Conservation (phyloP, 257 asterid species). For the Ophiorrhiza pumila region DNA sequence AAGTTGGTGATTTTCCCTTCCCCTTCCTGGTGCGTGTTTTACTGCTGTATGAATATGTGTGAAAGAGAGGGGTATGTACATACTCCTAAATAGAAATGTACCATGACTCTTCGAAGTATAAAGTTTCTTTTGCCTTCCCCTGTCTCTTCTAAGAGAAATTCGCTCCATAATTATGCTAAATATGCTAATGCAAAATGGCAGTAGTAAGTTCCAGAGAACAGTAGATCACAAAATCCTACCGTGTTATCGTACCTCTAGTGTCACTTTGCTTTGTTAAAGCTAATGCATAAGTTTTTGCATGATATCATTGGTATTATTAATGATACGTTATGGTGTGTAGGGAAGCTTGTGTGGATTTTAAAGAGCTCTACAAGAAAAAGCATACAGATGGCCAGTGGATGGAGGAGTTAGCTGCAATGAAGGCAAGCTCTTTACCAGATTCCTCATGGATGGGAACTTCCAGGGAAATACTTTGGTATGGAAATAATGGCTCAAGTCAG, state of each 20-base stretch:
- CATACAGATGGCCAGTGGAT: slow-evolving; percentile 78
- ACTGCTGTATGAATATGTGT: neutral
- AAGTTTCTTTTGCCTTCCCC: neutral
- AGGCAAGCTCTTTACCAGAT: slow-evolving; percentile 53
- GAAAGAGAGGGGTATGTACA: neutral
- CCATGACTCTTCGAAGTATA: neutral
- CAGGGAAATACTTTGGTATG: slow-evolving; percentile 58
- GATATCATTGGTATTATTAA: neutral
- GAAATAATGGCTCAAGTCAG: slow-evolving; percentile 24
- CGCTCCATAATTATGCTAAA: neutral
- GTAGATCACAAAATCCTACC: neutral
- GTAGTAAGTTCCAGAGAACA: neutral
- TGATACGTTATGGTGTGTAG: slow-evolving; percentile 29
- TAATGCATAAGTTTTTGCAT: neutral
- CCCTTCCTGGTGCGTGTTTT: too few species aligned
- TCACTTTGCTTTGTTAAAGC: neutral
- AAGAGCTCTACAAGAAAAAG: slow-evolving; percentile 74
- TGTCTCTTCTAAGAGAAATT: too few species aligned
- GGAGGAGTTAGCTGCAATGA: slow-evolving; percentile 82
- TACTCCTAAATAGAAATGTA: neutral
- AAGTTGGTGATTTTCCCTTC: too few species aligned
- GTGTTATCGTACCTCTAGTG: neutral
- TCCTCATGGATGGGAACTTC: slow-evolving; percentile 50
- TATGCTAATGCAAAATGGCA: neutral
- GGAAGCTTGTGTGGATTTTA: slow-evolving; percentile 70